Percentiles rank a stretch among this genome's conserved stretches.
These are phyloP conservation scores for Henckelia pumila DNA, from an alignment of 257 asterid genomes.

Conservation along the genomic window DNA sequence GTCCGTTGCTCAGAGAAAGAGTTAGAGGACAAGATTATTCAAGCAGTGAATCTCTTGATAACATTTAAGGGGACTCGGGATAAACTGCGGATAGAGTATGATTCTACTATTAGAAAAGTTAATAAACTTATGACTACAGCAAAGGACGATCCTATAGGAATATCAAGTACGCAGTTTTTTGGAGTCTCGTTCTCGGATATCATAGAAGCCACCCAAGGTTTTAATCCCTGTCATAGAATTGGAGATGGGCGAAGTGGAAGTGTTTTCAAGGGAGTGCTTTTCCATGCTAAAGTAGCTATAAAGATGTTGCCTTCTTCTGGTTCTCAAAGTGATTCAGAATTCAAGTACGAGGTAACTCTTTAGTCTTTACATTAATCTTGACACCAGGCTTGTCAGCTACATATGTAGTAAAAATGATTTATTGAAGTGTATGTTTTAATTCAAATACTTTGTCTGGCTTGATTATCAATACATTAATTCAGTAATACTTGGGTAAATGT, in stretches of 20 bases:
- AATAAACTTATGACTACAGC: conserved; percentile 40
- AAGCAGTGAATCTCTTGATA: conserved; percentile 80
- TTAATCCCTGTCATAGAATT: conserved; percentile 69
- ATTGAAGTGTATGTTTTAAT: background rate
- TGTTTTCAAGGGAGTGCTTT: conserved; percentile 71
- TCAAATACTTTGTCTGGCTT: conserved; percentile 3
- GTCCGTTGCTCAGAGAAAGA: conserved; percentile 60
- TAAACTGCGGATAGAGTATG: conserved; percentile 59
- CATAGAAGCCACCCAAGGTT: conserved; percentile 70
- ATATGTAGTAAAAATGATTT: conserved; percentile 12
- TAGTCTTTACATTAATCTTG: background rate
- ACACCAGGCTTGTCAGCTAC: background rate
- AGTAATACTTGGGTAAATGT: background rate
- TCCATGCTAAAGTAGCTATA: conserved; percentile 66
- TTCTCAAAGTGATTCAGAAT: conserved; percentile 70
- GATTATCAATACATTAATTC: no score
- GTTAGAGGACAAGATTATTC: conserved; percentile 81
- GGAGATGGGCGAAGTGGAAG: conserved; percentile 81
- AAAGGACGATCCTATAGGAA: conserved; percentile 39
- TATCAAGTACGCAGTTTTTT: conserved; percentile 42
- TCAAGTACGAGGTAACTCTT: conserved; percentile 63
- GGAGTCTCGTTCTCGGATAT: conserved; percentile 65
- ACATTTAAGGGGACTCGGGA: conserved; percentile 70
- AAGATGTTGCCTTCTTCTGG: conserved; percentile 77
- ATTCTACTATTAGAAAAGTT: conserved; percentile 51